Evolutionary conservation across 495 filamentous ascomycete genomes (phyloP).

Genomic region (Hyaloscypha variabilis): DNA sequence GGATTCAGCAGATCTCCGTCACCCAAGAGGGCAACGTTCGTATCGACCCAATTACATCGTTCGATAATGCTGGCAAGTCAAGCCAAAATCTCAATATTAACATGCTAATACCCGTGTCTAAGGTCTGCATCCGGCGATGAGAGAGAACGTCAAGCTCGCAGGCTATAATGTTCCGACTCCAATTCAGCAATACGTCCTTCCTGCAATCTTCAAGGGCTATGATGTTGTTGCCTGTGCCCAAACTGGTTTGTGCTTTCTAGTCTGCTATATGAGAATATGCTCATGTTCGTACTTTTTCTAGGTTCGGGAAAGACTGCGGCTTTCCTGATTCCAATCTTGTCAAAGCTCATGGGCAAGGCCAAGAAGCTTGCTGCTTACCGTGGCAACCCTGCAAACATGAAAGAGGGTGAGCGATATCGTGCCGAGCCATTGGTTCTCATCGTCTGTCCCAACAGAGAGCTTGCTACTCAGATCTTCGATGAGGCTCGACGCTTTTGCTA

Average conservation of each 20-base stretch:
- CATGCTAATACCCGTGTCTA: background rate
- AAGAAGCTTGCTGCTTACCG: slow-evolving; percentile 79
- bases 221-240: slow-evolving; percentile 90
- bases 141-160: slow-evolving; percentile 72
- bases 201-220: slow-evolving; percentile 68
- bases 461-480: slow-evolving; percentile 92
- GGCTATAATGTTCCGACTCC: slow-evolving; percentile 71
- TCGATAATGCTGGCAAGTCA: slow-evolving; percentile 65
- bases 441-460: slow-evolving; percentile 84
- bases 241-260: slow-evolving; percentile 66
- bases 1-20: slow-evolving; percentile 48
- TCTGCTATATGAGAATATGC: background rate
- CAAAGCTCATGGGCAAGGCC: slow-evolving; percentile 91
- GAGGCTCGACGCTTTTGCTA: slow-evolving; percentile 91
- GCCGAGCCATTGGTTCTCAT: slow-evolving; percentile 82
- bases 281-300: slow-evolving; percentile 37
- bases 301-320: slow-evolving; percentile 96
- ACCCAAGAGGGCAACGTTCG: slow-evolving; percentile 57
- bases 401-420: slow-evolving; percentile 44
- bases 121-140: slow-evolving; percentile 76
- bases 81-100: background rate
- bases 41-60: slow-evolving; percentile 60
- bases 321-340: slow-evolving; percentile 86
- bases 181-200: slow-evolving; percentile 83
- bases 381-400: slow-evolving; percentile 54